Conservation (phyloP, 2,329 filamentous ascomycete genomes). For the Chalaropsis thielavioides region DNA sequence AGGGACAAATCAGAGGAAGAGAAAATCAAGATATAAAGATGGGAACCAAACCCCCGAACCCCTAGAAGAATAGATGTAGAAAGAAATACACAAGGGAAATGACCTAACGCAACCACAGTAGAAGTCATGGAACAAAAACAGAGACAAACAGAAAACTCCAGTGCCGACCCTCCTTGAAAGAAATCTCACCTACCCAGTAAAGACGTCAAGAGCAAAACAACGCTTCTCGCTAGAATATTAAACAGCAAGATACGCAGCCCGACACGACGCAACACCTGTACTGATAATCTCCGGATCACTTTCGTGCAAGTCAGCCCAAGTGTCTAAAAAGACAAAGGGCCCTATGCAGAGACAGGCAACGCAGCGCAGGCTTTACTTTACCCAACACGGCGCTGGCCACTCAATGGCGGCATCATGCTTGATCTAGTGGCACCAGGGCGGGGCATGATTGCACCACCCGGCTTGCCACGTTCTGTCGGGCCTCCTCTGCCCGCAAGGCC, state of each 20-base stretch:
- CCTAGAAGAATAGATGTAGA: neutral
- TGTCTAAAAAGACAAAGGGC: slow-evolving; percentile 3
- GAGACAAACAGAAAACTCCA: slow-evolving; percentile 2
- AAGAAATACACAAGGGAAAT: neutral
- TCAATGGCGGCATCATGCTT: slow-evolving; percentile 76
- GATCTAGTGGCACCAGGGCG: slow-evolving; percentile 39
- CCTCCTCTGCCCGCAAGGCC: slow-evolving; percentile 28
- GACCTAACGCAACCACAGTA: neutral
- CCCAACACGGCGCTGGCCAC: slow-evolving; percentile 37
- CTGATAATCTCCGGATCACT: neutral
- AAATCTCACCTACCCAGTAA: slow-evolving; percentile 6
- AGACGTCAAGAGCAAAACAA: neutral
- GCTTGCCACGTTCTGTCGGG: slow-evolving; percentile 29
- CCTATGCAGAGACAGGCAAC: neutral
- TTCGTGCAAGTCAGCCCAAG: neutral
- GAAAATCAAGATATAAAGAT: slow-evolving; percentile 3
- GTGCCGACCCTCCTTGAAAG: neutral
- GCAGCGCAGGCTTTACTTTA: neutral
- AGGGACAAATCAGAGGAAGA: neutral
- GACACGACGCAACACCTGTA: neutral
- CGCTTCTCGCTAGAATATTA: neutral
- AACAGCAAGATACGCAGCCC: neutral
- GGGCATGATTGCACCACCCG: slow-evolving; percentile 35
- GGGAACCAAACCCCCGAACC: neutral
- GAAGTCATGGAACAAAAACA: neutral